phyloP scores from a whole-genome alignment of 768 basidiomycete genomes.

The Trametes cingulata region DNA sequence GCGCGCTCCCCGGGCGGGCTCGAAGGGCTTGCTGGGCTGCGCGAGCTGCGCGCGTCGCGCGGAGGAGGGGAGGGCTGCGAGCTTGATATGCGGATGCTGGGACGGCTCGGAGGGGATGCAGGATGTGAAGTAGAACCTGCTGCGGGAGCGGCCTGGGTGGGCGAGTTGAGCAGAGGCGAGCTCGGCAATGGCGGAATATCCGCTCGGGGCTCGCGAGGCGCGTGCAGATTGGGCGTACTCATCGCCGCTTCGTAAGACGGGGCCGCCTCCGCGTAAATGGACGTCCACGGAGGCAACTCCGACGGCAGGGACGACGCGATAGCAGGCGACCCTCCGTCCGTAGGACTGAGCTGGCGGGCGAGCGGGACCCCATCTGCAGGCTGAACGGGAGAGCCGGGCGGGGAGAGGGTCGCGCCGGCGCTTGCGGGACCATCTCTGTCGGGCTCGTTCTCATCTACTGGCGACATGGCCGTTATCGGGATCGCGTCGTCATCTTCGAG shows the following conservation, averaged over 20 bases:
- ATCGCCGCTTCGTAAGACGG: slow-evolving; percentile 17
- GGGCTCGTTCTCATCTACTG: slow-evolving; percentile 13
- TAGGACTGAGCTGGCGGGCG: slow-evolving; percentile 1
- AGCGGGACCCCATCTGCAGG: not conserved
- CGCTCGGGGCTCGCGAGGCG: not conserved
- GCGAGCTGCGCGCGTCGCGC: not conserved
- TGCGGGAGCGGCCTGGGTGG: not conserved
- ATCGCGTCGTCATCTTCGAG: slow-evolving; percentile 15
- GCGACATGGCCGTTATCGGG: slow-evolving; percentile 14
- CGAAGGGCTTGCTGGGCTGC: not conserved
- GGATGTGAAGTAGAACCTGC: not conserved
- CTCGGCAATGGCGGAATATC: slow-evolving; percentile 3
- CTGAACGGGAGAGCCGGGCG: not conserved
- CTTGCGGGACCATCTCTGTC: not conserved
- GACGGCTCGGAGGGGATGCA: not conserved
- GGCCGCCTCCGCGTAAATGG: slow-evolving; percentile 3
- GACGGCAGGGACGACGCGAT: not conserved
- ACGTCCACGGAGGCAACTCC: not conserved
- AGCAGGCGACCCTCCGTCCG: not conserved
- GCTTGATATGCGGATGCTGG: not conserved
- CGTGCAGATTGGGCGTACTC: slow-evolving; percentile 14
- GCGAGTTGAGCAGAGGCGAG: slow-evolving; percentile 2
- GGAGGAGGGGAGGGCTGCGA: not conserved
- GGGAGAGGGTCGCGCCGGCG: not conserved
- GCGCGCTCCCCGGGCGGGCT: not conserved